phyloP scores from a whole-genome alignment of 371 early-diverging fungal genomes.

The Nematocida ausubeli region DNA sequence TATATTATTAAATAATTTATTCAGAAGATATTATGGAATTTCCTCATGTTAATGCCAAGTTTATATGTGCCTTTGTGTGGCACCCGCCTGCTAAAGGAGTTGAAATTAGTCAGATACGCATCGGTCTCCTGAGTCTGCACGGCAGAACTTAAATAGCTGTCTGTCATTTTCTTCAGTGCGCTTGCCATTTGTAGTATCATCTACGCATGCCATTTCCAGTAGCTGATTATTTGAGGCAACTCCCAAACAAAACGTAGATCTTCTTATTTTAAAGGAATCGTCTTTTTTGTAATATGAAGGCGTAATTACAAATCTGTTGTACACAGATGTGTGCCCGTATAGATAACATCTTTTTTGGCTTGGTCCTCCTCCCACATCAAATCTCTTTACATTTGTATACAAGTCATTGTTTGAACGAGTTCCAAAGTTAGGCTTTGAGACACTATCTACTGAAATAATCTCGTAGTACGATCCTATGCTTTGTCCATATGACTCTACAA shows the following conservation, averaged over 20 bases:
- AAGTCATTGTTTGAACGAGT: neutral
- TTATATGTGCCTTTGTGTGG: neutral
- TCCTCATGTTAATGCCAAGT: neutral
- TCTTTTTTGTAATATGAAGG: constrained; percentile 36
- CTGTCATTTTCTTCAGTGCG: constrained; percentile 21
- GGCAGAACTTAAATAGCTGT: constrained; percentile 43
- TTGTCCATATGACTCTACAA: neutral
- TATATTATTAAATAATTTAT: neutral
- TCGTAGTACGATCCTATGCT: constrained; percentile 2
- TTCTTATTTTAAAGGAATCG: constrained; percentile 29
- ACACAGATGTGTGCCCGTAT: constrained; percentile 12
- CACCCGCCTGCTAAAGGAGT: too few relatives aligned
- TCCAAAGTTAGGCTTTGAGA: neutral
- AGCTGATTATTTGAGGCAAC: constrained; percentile 1
- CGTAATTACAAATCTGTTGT: constrained; percentile 36
- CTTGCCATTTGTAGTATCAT: constrained; percentile 16
- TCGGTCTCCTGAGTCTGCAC: neutral
- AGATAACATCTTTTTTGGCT: constrained; percentile 11
- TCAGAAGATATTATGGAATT: neutral
- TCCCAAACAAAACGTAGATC: constrained; percentile 20
- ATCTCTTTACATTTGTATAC: neutral
- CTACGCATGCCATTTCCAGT: constrained; percentile 2
- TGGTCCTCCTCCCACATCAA: constrained; percentile 31
- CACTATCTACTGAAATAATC: neutral
- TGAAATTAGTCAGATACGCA: neutral